Conservation (phyloP, 148 eudicot species). For the Arctostaphylos glauca region DNA sequence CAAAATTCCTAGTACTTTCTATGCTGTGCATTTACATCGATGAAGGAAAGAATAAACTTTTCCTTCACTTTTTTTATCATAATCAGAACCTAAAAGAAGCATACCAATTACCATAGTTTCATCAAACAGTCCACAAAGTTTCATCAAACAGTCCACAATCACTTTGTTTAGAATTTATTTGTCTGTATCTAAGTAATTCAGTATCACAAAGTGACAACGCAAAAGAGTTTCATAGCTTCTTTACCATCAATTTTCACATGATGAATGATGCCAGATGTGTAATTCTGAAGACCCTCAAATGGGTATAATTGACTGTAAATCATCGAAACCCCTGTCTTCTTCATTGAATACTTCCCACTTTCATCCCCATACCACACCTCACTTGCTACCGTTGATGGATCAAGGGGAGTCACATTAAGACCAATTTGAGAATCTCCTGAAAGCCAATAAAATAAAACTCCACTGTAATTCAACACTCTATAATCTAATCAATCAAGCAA, state of each 20-base stretch:
- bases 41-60: no score
- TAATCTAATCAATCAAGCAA: not conserved
- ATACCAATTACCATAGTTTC: not conserved
- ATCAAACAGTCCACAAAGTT: not conserved
- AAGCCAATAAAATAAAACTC: not conserved
- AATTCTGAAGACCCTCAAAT: constrained; percentile 70
- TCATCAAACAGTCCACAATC: no score
- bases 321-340: constrained; percentile 52
- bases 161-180: no score
- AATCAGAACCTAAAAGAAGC: not conserved
- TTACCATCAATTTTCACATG: constrained; percentile 85
- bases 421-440: constrained; percentile 86
- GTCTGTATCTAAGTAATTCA: no score
- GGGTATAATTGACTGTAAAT: constrained; percentile 86
- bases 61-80: not conserved
- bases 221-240: not conserved
- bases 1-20: not conserved
- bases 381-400: constrained; percentile 72
- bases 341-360: constrained; percentile 56
- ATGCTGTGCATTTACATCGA: not conserved
- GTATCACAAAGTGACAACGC: not conserved
- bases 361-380: constrained; percentile 89
- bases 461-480: constrained; percentile 11
- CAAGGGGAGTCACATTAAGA: constrained; percentile 64
- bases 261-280: constrained; percentile 93